Evolutionary conservation across 2,329 filamentous ascomycete genomes (phyloP), one percentile per base, ranked within the genome.

Genomic region (Arthroderma uncinatum): DNA sequence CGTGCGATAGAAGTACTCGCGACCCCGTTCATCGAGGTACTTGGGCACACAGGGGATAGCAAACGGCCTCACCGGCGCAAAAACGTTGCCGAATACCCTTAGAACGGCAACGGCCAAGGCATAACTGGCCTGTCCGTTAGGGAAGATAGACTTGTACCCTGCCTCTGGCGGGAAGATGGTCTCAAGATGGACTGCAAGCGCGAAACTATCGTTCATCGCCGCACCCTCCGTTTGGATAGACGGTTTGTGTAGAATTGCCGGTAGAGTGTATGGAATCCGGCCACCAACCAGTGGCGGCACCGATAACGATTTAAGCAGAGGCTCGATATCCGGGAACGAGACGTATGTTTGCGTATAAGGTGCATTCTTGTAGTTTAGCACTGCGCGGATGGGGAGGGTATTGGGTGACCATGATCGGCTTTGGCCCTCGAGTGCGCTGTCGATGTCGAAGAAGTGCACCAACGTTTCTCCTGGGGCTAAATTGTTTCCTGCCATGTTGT

Each of bases 331-430:
- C 12, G 67, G 70, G 57, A 73, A 72, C 54, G 73, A 68, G 37
- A 74, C 65, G 56, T 71, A 74, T 61, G 71, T 57, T 28, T 71
- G 73, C 54, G 58, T 68, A 63, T 74, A 74, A 21, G 72, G 67
- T 37, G 74, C 67, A 7, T 64, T 34, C 62, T 74, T 74, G 59
- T 71, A 73, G 61, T 73, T 74, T 52, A 74, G 70, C 61, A 73
- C 66, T 21, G 74, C 64, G 47, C 72, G 70, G 60, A 71, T 72
- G 54, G 70, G 70, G 67, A 71, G 72, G 58, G 71, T 70, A 36
- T 62, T 63, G 12, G 71, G 71, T 54, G 71, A 73, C 60, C 60
- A 61, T 40, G 60, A 59, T 50, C 33, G 40, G 10, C 48, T 23
- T 23, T 25, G 53, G 57, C 59, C 56, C 28, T 53, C 48, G 23